A percentile compares a stretch with the other conserved stretches of the same genome.
phyloP scores from a whole-genome alignment of 495 filamentous ascomycete species.

The Pseudevernia furfuracea region DNA sequence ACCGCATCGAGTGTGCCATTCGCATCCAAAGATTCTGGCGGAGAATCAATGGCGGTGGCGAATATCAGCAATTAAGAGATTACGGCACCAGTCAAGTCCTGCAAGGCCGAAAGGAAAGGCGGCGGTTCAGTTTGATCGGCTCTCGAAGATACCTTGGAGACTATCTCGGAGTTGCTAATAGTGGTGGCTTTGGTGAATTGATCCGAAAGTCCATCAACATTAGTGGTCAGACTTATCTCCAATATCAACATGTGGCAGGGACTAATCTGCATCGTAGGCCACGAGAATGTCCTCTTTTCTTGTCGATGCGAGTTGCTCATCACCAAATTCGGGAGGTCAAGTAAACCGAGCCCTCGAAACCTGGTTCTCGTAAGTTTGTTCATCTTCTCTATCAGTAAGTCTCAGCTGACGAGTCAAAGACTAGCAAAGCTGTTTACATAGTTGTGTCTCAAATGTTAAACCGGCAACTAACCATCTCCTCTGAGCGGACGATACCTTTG shows the following conservation, averaged over 20 bases:
- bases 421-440: constrained; percentile 77
- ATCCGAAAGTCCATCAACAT: constrained; percentile 65
- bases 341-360: constrained; percentile 80
- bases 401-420: constrained; percentile 35
- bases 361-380: constrained; percentile 57
- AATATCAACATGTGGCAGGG: neutral
- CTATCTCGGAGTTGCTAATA: constrained; percentile 81
- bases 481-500: constrained; percentile 73
- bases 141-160: constrained; percentile 91
- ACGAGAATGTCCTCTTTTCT: constrained; percentile 77
- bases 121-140: constrained; percentile 82
- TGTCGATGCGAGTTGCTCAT: constrained; percentile 82
- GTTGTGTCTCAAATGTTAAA: constrained; percentile 78
- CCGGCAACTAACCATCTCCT: constrained; percentile 66
- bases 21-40: constrained; percentile 95
- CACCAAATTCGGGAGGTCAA: constrained; percentile 90
- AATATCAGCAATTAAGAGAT: constrained; percentile 80
- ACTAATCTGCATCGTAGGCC: constrained; percentile 34
- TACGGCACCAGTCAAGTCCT: constrained; percentile 74
- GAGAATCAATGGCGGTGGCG: constrained; percentile 76
- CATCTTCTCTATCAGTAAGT: neutral
- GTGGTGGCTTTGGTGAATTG: constrained; percentile 71
- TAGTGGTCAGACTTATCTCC: constrained; percentile 33
- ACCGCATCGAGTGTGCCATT: constrained; percentile 84
- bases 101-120: constrained; percentile 77